These are phyloP conservation scores for Botrytis pseudocinerea DNA, from an alignment of 2,329 filamentous ascomycete genomes.

Conservation along the genomic window DNA sequence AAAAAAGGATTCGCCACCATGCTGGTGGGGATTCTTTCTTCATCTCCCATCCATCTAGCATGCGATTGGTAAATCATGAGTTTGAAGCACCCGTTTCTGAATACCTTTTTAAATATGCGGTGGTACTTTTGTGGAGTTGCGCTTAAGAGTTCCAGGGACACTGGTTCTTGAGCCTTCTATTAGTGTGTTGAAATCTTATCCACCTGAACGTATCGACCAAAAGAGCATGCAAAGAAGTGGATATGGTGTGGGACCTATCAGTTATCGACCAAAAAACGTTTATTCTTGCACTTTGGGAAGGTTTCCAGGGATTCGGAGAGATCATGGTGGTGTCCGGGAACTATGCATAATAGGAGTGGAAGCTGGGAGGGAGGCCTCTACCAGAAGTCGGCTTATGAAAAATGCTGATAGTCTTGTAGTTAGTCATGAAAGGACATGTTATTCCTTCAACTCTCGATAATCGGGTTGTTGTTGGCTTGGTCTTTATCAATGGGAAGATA, in stretches of 20 bases:
- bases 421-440: background rate
- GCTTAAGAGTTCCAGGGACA: background rate
- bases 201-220: background rate
- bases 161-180: background rate
- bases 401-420: background rate
- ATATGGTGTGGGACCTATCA: constrained; percentile 26
- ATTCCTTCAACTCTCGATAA: background rate
- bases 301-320: background rate
- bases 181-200: background rate
- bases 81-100: background rate
- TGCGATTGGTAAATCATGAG: background rate
- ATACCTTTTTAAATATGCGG: background rate
- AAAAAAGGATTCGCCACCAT: background rate
- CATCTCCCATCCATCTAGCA: background rate
- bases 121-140: background rate
- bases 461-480: too few species aligned
- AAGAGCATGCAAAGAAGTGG: constrained; percentile 26
- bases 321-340: background rate
- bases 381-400: background rate
- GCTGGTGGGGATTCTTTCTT: background rate
- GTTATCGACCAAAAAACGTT: constrained; percentile 24
- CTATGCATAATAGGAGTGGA: too few species aligned
- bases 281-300: too few species aligned
- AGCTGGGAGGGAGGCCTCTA: background rate
- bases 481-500: background rate